Evolutionary conservation across 306 rosid genomes (phyloP), one percentile per base, ranked within the genome.

Genomic region (Alnus glutinosa): DNA sequence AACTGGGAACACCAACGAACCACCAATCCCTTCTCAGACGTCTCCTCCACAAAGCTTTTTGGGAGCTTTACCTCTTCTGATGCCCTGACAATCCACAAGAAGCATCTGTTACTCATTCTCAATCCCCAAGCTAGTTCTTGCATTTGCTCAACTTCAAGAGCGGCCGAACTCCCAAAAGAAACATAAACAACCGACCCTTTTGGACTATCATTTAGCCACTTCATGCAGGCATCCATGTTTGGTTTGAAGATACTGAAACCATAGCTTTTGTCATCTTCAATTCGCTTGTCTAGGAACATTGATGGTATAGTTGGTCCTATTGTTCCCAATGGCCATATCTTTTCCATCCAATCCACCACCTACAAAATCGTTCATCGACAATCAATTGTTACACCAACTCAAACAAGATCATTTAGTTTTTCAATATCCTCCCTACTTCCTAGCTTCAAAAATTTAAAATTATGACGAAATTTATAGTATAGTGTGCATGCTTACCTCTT

Each of bases 271-370:
- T 88, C 90, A 30, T 84, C 75, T 81, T 79, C 46, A 16, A 80
- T 28, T 51, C 64, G 72, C 8, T 87, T 87, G 87, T 84, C 91
- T 68, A 88, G 61, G 86, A 85, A 68, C 13, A 73, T 16, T 2
- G 84, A 85, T 61, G 94, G 92, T 66, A 89, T 69, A 44, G 91
- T 83, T 70, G 94, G 91, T 12, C 94, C 94, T 46, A 92, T 78
- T 42, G 46, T 42, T 42, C 46, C 5, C 7, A 42, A 42, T 6
- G 7, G 46, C 46, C 46, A 42, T 42, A 42, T 42, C 46, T 42
- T 42, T 42, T 7, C 46, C 46, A 42, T 42, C 46, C 46, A 42
- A 42, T 42, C 46, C 46, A 42, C 46, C 7, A 42, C 46, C 46
- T 42, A 5, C 46, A 6, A 42, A 42, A 42, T 42, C 4, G 6